Evolutionary conservation across 2,329 filamentous ascomycete species (phyloP).

Genomic region (Cladosporium sp.): DNA sequence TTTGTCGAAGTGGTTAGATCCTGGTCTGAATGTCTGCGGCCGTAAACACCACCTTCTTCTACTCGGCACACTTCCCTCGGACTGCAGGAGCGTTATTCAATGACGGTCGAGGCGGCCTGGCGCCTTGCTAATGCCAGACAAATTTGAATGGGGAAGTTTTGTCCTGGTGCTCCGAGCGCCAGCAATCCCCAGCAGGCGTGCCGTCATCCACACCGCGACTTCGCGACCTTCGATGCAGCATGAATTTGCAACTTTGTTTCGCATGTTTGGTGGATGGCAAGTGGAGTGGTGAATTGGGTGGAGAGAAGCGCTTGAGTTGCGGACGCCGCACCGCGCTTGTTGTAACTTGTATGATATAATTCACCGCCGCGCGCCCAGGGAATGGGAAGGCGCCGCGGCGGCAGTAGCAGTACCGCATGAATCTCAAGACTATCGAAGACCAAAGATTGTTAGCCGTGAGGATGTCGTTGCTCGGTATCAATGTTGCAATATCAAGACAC

Average conservation of each 20-base stretch:
- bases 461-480: background rate
- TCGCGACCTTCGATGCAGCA: background rate
- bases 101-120: background rate
- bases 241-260: background rate
- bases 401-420: background rate
- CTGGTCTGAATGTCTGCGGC: background rate
- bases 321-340: background rate
- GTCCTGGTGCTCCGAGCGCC: background rate
- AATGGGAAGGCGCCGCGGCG: background rate
- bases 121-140: background rate
- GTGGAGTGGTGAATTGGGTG: background rate
- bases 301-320: background rate
- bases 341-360: slow-evolving; percentile 13
- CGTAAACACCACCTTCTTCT: background rate
- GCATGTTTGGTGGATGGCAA: background rate
- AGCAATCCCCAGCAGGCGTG: background rate
- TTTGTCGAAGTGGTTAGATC: background rate
- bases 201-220: background rate
- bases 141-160: background rate
- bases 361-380: too few relatives aligned
- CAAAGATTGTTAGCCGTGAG: background rate
- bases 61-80: too few relatives aligned
- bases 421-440: background rate
- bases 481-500: background rate
- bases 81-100: background rate